Conservation (phyloP, 75 land plant genomes). For the Chamaecyparis obtusa region DNA sequence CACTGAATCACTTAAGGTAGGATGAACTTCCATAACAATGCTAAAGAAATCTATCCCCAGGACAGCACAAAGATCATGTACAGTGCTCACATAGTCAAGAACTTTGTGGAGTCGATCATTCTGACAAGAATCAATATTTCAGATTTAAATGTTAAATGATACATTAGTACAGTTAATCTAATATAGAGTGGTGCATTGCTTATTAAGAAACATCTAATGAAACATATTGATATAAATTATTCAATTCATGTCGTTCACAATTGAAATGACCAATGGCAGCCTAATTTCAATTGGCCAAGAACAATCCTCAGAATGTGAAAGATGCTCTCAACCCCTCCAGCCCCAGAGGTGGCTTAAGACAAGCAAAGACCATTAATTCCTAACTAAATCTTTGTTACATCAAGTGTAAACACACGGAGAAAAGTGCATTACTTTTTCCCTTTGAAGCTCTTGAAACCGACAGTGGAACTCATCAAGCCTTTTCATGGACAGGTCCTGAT, state of each 20-base stretch:
- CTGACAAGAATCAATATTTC: constrained; percentile 32
- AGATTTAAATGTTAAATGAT: background rate
- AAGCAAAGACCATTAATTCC: background rate
- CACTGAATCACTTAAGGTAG: constrained; percentile 77
- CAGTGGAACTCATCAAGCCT: constrained; percentile 79
- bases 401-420: background rate
- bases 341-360: background rate
- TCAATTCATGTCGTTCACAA: background rate
- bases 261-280: background rate
- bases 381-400: background rate
- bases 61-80: constrained; percentile 95
- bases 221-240: background rate
- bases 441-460: constrained; percentile 86
- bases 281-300: constrained; percentile 2
- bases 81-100: constrained; percentile 83
- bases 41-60: constrained; percentile 90
- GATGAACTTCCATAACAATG: constrained; percentile 87
- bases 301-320: background rate
- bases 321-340: background rate
- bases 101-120: constrained; percentile 90
- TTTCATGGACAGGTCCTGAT: constrained; percentile 74
- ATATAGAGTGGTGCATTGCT: background rate
- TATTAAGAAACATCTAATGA: constrained; percentile 5
- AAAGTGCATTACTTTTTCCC: constrained; percentile 65
- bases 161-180: background rate